Evolutionary conservation across 768 basidiomycete genomes (phyloP).

Genomic region (Boletus insuetus): DNA sequence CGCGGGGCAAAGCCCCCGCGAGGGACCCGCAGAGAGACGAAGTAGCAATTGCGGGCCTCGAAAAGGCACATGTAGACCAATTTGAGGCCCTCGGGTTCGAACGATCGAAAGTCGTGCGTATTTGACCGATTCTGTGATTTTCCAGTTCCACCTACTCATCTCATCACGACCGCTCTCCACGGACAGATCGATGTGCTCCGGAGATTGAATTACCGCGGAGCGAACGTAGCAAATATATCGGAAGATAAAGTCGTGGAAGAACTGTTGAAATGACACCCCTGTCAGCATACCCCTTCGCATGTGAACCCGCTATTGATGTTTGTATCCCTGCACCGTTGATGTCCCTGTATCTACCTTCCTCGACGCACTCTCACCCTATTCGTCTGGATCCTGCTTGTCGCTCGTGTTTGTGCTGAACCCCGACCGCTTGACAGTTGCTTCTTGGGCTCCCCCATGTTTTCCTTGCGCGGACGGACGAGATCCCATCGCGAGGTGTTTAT

Average conservation of each 20-base stretch:
- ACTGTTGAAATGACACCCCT: conserved; percentile 56
- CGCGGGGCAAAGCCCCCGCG: conserved; percentile 37
- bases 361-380: conserved; percentile 14
- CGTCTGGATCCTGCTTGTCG: conserved; percentile 15
- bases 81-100: conserved; percentile 85
- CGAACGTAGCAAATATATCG: conserved; percentile 73
- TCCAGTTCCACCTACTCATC: neutral
- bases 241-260: conserved; percentile 88
- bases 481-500: conserved; percentile 2
- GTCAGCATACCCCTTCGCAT: conserved; percentile 26
- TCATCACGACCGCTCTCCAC: neutral
- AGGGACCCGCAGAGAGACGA: conserved; percentile 39
- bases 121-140: no score
- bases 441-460: neutral
- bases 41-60: conserved; percentile 75
- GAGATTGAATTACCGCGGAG: conserved; percentile 82
- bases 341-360: conserved; percentile 25
- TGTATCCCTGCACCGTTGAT: conserved; percentile 26
- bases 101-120: conserved; percentile 78
- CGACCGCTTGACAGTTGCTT: neutral
- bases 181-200: conserved; percentile 82
- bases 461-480: conserved; percentile 5
- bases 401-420: conserved; percentile 7
- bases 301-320: conserved; percentile 18
- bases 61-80: conserved; percentile 77